Evolutionary conservation across 1,284 basidiomycete genomes (phyloP).

Genomic region (Leccinum pseudoinsigne): DNA sequence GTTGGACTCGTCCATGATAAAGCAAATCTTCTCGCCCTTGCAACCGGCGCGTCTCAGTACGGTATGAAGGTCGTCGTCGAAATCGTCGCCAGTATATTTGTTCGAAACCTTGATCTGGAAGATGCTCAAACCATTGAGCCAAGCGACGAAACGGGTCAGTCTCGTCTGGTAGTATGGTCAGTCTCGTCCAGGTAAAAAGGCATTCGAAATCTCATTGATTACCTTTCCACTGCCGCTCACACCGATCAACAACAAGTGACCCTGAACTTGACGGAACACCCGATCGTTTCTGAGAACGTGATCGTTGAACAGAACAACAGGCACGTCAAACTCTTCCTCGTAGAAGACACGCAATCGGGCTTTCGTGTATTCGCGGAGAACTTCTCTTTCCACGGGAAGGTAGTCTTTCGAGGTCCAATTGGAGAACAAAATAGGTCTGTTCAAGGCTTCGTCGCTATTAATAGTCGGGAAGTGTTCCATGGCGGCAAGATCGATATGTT

Average conservation of each 20-base stretch:
- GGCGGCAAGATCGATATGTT: constrained; percentile 85
- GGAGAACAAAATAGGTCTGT: constrained; percentile 93
- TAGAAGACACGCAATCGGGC: constrained; percentile 95
- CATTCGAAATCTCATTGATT: constrained; percentile 20
- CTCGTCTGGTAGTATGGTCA: constrained; percentile 70
- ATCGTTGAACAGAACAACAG: constrained; percentile 98
- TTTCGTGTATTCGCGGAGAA: constrained; percentile 94
- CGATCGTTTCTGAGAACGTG: constrained; percentile 97
- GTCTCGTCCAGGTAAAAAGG: not conserved
- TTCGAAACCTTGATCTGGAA: constrained; percentile 99
- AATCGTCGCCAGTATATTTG: constrained; percentile 97
- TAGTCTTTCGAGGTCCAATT: constrained; percentile 99
- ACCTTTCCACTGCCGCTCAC: constrained; percentile 98
- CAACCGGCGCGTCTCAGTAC: constrained; percentile 94
- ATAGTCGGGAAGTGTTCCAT: constrained; percentile 92
- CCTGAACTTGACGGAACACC: constrained; percentile 98
- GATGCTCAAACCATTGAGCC: constrained; percentile 99
- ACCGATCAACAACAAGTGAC: constrained; percentile 95
- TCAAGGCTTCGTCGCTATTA: constrained; percentile 79
- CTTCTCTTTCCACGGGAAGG: constrained; percentile 91
- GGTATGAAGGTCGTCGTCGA: constrained; percentile 95
- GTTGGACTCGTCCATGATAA: constrained; percentile 99
- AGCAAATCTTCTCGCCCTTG: constrained; percentile 99
- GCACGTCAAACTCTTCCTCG: constrained; percentile 97
- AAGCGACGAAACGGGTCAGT: constrained; percentile 96